Percentiles rank a stretch among this genome's conserved stretches.
Evolutionary conservation across 2,329 filamentous ascomycete genomes (phyloP).

Genomic region (Pseudocercospora macadamiae): DNA sequence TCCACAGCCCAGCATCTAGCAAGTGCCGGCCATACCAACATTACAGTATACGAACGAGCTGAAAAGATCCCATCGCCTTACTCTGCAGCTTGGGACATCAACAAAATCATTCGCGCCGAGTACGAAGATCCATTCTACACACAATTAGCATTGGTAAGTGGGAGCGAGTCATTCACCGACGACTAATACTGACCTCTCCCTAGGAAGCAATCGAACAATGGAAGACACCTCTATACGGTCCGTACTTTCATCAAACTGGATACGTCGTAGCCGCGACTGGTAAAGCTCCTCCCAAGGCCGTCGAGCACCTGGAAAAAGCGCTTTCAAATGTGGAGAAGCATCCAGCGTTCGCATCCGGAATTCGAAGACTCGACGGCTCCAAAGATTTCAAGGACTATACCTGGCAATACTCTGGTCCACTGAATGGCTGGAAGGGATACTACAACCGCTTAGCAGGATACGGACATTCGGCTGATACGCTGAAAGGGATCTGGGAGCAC

Average conservation of each 20-base stretch:
- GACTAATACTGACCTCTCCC: not conserved
- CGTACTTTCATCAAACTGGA: conserved; percentile 57
- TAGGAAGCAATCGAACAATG: conserved; percentile 56
- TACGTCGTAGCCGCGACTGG: conserved; percentile 57
- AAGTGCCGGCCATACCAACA: conserved; percentile 49
- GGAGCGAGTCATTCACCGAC: no score
- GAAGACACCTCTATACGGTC: conserved; percentile 57
- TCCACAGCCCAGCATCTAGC: conserved; percentile 54
- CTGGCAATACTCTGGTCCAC: conserved; percentile 54
- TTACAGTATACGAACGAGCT: conserved; percentile 53
- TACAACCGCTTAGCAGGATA: conserved; percentile 62
- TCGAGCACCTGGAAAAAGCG: conserved; percentile 50
- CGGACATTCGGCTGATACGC: conserved; percentile 58
- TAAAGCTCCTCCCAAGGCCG: conserved; percentile 52
- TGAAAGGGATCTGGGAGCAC: conserved; percentile 52
- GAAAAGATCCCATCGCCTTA: conserved; percentile 51
- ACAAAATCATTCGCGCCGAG: conserved; percentile 64
- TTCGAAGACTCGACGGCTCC: conserved; percentile 42
- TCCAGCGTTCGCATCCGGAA: conserved; percentile 45
- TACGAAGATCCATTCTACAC: conserved; percentile 79
- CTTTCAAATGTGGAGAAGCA: conserved; percentile 46
- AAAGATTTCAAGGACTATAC: conserved; percentile 48
- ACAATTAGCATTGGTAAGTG: conserved; percentile 61
- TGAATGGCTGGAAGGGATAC: conserved; percentile 62
- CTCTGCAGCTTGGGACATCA: conserved; percentile 45